Conservation (phyloP, 2,329 filamentous ascomycete genomes). For the Fusarium fujikuroi region DNA sequence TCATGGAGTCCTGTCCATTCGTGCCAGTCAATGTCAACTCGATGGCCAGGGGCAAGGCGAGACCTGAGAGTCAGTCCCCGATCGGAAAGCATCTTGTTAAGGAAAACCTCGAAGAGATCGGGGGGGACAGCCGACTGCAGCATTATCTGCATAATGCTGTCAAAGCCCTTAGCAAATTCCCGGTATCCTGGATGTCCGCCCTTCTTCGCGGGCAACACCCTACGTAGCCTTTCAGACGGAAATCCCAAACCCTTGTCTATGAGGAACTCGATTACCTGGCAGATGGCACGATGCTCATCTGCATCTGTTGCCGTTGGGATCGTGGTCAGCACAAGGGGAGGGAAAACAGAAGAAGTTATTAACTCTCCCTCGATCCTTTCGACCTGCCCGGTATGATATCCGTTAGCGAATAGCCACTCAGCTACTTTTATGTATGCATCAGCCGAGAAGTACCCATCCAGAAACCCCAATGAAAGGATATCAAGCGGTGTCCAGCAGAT, state of each 20-base stretch:
- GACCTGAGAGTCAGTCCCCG: neutral
- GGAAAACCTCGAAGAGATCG: neutral
- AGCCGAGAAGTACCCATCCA: neutral
- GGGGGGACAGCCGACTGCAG: neutral
- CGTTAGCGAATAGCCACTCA: neutral
- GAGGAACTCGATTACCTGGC: neutral
- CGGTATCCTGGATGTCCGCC: neutral
- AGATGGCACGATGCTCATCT: neutral
- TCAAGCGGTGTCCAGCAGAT: neutral
- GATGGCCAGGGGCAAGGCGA: neutral
- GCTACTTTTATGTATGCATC: neutral
- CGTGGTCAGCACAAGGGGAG: neutral
- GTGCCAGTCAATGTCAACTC: too few relatives aligned
- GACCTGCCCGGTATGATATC: neutral
- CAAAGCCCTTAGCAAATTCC: neutral
- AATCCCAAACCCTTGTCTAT: neutral
- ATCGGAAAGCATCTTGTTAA: neutral
- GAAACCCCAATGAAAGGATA: fast-evolving
- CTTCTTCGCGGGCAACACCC: neutral
- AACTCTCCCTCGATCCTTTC: fast-evolving
- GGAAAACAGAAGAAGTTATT: neutral
- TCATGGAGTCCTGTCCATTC: fast-evolving
- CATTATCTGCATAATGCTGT: neutral
- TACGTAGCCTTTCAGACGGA: neutral
- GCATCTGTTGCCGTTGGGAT: neutral